A percentile compares a stretch with the other conserved stretches of the same genome.
phyloP scores from a whole-genome alignment of 2,329 filamentous ascomycete genomes.

The Penicillium sp. region DNA sequence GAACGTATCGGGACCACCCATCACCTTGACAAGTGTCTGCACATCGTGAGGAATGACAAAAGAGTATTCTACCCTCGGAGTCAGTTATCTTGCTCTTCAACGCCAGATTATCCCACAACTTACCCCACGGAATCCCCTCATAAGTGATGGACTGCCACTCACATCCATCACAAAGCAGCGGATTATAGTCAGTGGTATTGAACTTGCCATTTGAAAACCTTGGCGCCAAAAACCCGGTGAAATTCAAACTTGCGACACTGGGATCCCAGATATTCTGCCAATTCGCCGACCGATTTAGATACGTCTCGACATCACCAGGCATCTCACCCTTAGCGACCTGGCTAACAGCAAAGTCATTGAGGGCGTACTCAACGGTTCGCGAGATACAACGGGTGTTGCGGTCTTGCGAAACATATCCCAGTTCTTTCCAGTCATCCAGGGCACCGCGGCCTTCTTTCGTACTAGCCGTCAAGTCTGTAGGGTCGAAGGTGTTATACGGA shows the following conservation, averaged over 20 bases:
- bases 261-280: conserved; percentile 72
- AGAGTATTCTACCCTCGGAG: conserved; percentile 50
- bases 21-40: conserved; percentile 51
- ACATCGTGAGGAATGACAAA: conserved; percentile 68
- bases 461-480: conserved; percentile 53
- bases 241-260: conserved; percentile 56
- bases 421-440: conserved; percentile 64
- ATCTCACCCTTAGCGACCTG: conserved; percentile 54
- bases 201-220: conserved; percentile 52
- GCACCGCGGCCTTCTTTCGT: conserved; percentile 69
- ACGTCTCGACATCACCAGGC: conserved; percentile 48
- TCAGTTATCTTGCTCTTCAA: not conserved
- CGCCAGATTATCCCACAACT: conserved; percentile 8
- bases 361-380: conserved; percentile 64
- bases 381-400: conserved; percentile 60
- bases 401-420: conserved; percentile 62
- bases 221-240: conserved; percentile 57
- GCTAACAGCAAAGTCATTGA: conserved; percentile 64
- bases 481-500: conserved; percentile 60
- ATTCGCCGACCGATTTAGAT: conserved; percentile 63
- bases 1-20: conserved; percentile 56
- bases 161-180: conserved; percentile 60
- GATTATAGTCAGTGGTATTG: conserved; percentile 42
- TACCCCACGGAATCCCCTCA: conserved; percentile 58
- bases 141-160: conserved; percentile 65